phyloP scores from a whole-genome alignment of 139 green algal species.

The Chlamydomonas applanata region DNA sequence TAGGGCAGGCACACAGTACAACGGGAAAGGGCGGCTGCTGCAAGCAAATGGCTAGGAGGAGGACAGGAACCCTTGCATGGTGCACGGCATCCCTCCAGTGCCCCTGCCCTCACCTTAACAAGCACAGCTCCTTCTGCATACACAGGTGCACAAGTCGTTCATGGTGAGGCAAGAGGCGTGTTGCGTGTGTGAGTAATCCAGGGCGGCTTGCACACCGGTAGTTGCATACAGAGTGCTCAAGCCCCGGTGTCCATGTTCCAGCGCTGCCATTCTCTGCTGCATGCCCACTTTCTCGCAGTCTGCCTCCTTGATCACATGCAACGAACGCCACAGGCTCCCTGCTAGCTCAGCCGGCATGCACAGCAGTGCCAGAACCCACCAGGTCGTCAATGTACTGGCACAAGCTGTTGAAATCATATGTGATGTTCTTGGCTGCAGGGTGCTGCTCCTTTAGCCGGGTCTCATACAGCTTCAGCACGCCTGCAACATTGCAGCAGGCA shows the following conservation, averaged over 20 bases:
- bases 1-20: background rate
- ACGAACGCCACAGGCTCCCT: background rate
- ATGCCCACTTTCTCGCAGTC: too few species aligned
- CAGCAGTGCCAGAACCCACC: background rate
- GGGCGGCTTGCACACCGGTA: background rate
- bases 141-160: too few species aligned
- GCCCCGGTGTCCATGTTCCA: background rate
- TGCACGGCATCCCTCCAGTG: background rate
- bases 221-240: background rate
- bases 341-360: too few species aligned
- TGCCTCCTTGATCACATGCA: background rate
- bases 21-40: background rate
- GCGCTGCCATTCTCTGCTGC: too few species aligned
- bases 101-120: background rate
- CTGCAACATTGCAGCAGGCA: background rate
- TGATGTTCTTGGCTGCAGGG: background rate
- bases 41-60: background rate
- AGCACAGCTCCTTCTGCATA: slow-evolving; percentile 9
- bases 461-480: slow-evolving; percentile 3
- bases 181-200: too few species aligned
- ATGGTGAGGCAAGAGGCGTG: background rate
- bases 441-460: slow-evolving; percentile 8
- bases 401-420: slow-evolving; percentile 5
- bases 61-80: background rate
- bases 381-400: slow-evolving; percentile 7